Evolutionary conservation across 2,329 filamentous ascomycete species (phyloP).

Genomic region (Aspergillus sp.): DNA sequence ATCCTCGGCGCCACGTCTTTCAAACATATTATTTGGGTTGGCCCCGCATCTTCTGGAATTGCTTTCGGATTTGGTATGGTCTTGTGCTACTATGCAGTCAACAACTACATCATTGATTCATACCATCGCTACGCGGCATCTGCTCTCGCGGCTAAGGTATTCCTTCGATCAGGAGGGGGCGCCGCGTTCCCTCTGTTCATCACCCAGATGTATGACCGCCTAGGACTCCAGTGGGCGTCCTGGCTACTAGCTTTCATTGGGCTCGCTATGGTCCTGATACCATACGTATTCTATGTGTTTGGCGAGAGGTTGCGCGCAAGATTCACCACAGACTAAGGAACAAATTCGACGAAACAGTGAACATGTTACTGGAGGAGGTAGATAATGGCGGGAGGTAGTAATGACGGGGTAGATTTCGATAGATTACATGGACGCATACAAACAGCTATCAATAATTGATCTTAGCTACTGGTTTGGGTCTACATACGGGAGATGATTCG

Average conservation of each 20-base stretch:
- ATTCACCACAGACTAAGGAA: constrained; percentile 1
- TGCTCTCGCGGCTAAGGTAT: constrained; percentile 47
- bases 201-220: constrained; percentile 67
- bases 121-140: constrained; percentile 43
- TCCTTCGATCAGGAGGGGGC: constrained; percentile 60
- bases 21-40: constrained; percentile 52
- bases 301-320: constrained; percentile 5
- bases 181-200: constrained; percentile 72
- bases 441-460: no score
- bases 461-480: no score
- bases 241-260: constrained; percentile 60
- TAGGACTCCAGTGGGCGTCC: constrained; percentile 72
- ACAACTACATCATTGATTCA: constrained; percentile 70
- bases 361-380: no score
- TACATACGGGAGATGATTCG: no score
- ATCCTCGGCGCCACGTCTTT: constrained; percentile 65
- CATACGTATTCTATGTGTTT: constrained; percentile 11
- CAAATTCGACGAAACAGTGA: no score
- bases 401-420: no score
- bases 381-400: no score
- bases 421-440: no score
- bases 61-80: constrained; percentile 76
- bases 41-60: constrained; percentile 58
- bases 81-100: constrained; percentile 72
- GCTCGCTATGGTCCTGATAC: constrained; percentile 13